A percentile compares a stretch with the other conserved stretches of the same genome.
Evolutionary conservation across 768 basidiomycete genomes (phyloP).

Genomic region (Boletus rubroflammeus): DNA sequence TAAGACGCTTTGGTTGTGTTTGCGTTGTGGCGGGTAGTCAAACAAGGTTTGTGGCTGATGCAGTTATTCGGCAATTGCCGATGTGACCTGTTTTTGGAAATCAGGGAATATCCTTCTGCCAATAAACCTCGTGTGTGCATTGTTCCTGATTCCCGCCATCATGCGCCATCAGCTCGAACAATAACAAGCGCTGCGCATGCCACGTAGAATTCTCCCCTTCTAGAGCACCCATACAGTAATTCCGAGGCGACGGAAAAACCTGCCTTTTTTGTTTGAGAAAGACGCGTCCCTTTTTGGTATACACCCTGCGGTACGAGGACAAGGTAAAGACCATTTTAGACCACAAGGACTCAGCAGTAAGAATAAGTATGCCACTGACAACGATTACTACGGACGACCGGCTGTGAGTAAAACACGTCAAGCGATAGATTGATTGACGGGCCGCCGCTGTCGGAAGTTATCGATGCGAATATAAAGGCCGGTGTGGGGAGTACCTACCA

Average conservation of each 20-base stretch:
- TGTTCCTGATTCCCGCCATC: too few species aligned
- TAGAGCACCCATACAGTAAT: neutral
- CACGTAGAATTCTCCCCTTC: too few species aligned
- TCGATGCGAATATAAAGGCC: neutral
- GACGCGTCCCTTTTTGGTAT: neutral
- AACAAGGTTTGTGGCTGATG: constrained; percentile 63
- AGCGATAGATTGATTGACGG: too few species aligned
- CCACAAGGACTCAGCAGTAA: neutral
- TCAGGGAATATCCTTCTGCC: too few species aligned
- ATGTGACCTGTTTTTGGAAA: neutral
- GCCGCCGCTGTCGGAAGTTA: neutral
- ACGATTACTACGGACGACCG: neutral
- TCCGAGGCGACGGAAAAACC: neutral
- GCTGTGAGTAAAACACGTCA: neutral
- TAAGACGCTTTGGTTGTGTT: constrained; percentile 18
- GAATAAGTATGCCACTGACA: neutral
- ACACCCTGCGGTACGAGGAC: neutral
- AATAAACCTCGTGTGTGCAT: too few species aligned
- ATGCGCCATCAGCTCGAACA: too few species aligned
- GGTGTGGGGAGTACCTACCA: neutral
- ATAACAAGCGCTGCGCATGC: too few species aligned
- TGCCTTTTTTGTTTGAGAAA: neutral
- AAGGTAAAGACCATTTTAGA: neutral
- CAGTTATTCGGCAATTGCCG: constrained; percentile 39
- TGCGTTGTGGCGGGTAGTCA: constrained; percentile 18